Evolutionary conservation across 768 basidiomycete species (phyloP), one percentile per base, ranked within the genome.

Genomic region (Leccinum rimulosum): DNA sequence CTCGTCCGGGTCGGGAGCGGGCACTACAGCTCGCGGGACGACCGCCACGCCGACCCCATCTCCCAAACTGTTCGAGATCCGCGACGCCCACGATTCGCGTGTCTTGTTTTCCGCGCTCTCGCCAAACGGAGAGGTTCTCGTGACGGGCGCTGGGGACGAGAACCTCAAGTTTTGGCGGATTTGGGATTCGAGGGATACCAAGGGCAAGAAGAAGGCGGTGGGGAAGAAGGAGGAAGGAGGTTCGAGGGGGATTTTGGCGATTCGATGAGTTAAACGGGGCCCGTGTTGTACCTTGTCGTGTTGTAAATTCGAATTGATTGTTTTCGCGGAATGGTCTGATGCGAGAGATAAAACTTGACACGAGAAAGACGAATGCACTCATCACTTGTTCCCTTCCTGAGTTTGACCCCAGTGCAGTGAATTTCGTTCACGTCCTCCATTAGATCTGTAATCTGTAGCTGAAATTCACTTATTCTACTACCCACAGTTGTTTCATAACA

Each of bases 161-260:
- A 95, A 95, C 68, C 78, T 98, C 67, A 98, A 98, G 79, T 96
- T 96, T 75, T 96, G 95, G 95, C 84, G 86, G 59, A 81, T 93
- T 40, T 92, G 91, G 91, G 90, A 91, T 52, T 73, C 80, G 45
- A 79, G 76, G 9, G 76, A 74, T 62, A 38, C 43, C 48, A 80
- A 76, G 66, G 60, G 58, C 3, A 72, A 73, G 40, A 68, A 67
- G 58, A 72, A 73, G 66, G 61, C 60, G 38, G 59, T 49, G n/a
- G 53, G 63, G n/a, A 64, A 64, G 35, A 64, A 70, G 59, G 79
- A 79, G 47, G 76, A 77, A 43, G 73, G 70, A 60, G 58, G 62
- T 28, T 50, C 67, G 22, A 66, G 55, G 47, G 76, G 75, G 7
- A 76, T 76, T 48, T 61, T 76, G 53, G 72, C 72, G 0, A 69